phyloP scores from a whole-genome alignment of 2,329 filamentous ascomycete genomes.

The Paracoccidioides lutzii region DNA sequence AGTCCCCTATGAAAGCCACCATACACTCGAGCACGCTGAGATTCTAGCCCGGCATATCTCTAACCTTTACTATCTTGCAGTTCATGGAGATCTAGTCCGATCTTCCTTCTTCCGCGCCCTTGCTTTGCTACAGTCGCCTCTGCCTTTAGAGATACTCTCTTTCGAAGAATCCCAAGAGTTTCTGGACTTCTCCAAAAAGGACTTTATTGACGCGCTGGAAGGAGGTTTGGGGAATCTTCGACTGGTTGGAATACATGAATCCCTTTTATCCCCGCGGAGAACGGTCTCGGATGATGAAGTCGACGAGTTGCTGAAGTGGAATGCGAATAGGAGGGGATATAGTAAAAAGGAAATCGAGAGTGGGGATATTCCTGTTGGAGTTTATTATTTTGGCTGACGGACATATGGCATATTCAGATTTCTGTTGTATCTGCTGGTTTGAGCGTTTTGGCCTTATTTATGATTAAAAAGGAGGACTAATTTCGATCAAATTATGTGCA shows the following conservation, averaged over 20 bases:
- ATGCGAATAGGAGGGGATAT: slow-evolving; percentile 8
- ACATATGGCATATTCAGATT: not conserved
- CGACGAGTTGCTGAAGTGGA: slow-evolving; percentile 16
- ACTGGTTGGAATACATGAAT: slow-evolving; percentile 17
- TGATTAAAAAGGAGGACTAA: not conserved
- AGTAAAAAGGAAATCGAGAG: slow-evolving; percentile 6
- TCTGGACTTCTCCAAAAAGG: slow-evolving; percentile 14
- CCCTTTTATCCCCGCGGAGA: not conserved
- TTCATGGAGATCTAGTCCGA: not conserved
- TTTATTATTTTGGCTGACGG: slow-evolving; percentile 7
- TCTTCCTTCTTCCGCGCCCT: not conserved
- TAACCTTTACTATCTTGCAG: not conserved
- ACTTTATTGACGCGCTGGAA: slow-evolving; percentile 15
- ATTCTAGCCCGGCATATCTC: not conserved
- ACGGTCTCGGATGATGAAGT: slow-evolving; percentile 16
- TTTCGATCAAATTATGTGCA: not conserved
- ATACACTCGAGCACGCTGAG: not conserved
- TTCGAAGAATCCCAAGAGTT: slow-evolving; percentile 14
- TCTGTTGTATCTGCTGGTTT: not conserved
- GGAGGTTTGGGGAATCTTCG: slow-evolving; percentile 16
- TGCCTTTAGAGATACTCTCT: slow-evolving; percentile 19
- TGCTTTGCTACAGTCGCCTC: slow-evolving; percentile 3
- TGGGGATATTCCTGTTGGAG: slow-evolving; percentile 6
- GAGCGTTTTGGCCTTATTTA: not conserved
- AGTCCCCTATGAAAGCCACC: not conserved